Evolutionary conservation across 1,284 basidiomycete species (phyloP), one percentile per base, ranked within the genome.

Genomic region (Retiboletus flavoniger): DNA sequence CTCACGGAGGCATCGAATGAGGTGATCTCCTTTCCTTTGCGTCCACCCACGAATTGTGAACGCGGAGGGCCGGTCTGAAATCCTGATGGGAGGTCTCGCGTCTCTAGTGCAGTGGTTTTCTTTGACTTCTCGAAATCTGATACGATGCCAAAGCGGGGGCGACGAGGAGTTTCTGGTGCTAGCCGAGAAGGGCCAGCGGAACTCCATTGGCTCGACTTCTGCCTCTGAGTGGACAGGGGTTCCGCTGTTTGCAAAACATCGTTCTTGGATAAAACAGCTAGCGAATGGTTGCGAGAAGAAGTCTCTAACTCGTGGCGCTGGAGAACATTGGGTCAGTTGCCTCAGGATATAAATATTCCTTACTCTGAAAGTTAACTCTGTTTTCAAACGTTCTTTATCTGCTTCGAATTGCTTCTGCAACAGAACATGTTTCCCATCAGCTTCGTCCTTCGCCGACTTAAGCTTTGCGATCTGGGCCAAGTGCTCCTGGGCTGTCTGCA

Each of bases 261-360:
- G 44, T 70, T 76, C 60, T 73, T 80, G 26, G 74, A 60, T 16
- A 75, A 76, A 16, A 70, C 66, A 13, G 81, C 75, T 55, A 67
- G 63, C 19, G 78, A 71, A 4, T 75, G 71, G 62, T 77, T 85
- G n/a, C 82, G 79, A 29, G 71, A 62, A 11, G 81, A 75, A 7
- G 79, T 78, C 59, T 89, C 87, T 24, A 85, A 56, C 66, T 91
- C 89, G 58, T 88, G 85, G 78, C 87, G 85, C 85, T 89, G 38
- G 34, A 49, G 47, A 50, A 53, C 56, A 55, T 41, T 47, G 39
- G 42, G 56, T 63, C 39, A 67, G 28, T 47, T 24, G 45, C 46
- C 39, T 50, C 43, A 53, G 2, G 11, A 50, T 11, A 56, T 26
- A 54, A 17, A 50, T 16, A 36, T 50, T 16, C 36, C 72, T 55